These are phyloP conservation scores for Alternaria sp. DNA, from an alignment of 2,329 filamentous ascomycete genomes.

Conservation along the genomic window DNA sequence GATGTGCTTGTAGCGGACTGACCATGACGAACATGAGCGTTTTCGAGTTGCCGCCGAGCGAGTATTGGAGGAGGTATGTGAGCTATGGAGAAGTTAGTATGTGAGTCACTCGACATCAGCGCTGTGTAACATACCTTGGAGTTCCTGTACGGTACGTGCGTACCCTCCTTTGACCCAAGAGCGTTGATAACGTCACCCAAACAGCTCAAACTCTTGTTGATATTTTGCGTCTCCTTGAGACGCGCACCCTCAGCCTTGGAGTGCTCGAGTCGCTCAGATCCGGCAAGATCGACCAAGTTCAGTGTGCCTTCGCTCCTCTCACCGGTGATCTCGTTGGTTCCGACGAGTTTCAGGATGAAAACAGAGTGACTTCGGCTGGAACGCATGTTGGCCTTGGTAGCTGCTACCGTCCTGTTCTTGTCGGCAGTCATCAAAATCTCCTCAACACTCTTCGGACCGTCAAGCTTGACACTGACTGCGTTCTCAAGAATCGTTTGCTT, in stretches of 20 bases:
- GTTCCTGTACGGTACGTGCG: slow-evolving; percentile 92
- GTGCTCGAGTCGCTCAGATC: slow-evolving; percentile 87
- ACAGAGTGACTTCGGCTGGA: slow-evolving; percentile 95
- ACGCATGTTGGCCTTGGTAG: slow-evolving; percentile 96
- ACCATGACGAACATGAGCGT: slow-evolving; percentile 99
- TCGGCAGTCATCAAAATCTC: slow-evolving; percentile 79
- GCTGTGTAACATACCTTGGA: slow-evolving; percentile 70
- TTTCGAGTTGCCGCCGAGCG: slow-evolving; percentile 91
- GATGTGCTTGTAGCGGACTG: slow-evolving; percentile 85
- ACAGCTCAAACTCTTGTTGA: slow-evolving; percentile 93
- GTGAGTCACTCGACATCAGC: neutral
- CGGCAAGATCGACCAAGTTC: slow-evolving; percentile 94
- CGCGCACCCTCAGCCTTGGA: slow-evolving; percentile 85
- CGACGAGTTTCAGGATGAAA: slow-evolving; percentile 79
- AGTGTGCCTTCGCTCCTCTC: slow-evolving; percentile 91
- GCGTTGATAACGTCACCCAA: slow-evolving; percentile 94
- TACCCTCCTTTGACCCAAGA: slow-evolving; percentile 77
- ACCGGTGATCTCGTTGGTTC: slow-evolving; percentile 73
- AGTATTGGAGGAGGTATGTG: slow-evolving; percentile 94
- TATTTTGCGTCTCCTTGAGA: slow-evolving; percentile 93
- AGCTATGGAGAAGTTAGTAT: slow-evolving; percentile 57
- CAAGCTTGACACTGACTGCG: slow-evolving; percentile 75
- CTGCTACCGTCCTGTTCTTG: slow-evolving; percentile 87
- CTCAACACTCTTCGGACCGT: slow-evolving; percentile 81
- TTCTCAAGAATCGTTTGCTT: slow-evolving; percentile 85